Conservation (phyloP, 176 grass and related monocot genomes). For the Oryza nivara region DNA sequence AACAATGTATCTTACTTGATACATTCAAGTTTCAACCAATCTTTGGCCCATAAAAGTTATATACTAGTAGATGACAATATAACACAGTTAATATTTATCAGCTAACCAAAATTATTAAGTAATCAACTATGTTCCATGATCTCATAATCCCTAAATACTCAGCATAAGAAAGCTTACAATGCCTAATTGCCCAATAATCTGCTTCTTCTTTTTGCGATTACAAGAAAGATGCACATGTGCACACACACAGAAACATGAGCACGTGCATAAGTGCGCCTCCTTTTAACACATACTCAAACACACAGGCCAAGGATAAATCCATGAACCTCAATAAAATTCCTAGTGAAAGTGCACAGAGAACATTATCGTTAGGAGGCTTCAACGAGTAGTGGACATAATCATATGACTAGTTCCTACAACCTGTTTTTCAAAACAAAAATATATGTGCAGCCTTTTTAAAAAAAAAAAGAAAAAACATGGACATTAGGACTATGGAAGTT, state of each 20-base stretch:
- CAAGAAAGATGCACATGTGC: neutral
- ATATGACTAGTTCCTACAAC: neutral
- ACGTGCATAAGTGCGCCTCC: neutral
- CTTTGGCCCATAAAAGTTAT: slow-evolving; percentile 16
- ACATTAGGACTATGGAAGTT: slow-evolving; percentile 13
- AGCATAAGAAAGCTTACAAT: neutral
- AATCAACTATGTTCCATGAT: neutral
- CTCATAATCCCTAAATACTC: neutral
- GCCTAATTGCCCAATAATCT: neutral
- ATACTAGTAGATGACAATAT: neutral
- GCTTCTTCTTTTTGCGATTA: neutral
- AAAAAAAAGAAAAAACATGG: neutral
- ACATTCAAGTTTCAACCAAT: neutral
- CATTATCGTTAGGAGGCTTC: neutral
- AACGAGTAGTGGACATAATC: slow-evolving; percentile 16
- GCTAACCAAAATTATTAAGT: neutral
- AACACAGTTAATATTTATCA: neutral
- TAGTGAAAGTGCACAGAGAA: neutral
- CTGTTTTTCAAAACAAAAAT: neutral
- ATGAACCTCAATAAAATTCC: neutral
- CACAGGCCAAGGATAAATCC: neutral
- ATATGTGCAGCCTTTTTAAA: neutral
- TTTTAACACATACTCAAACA: too few relatives aligned
- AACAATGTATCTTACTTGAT: neutral
- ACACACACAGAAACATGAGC: neutral